A percentile compares a stretch with the other conserved stretches of the same genome.
Conservation (phyloP, 371 early-diverging fungal genomes). For the Dichotomocladium elegans region DNA sequence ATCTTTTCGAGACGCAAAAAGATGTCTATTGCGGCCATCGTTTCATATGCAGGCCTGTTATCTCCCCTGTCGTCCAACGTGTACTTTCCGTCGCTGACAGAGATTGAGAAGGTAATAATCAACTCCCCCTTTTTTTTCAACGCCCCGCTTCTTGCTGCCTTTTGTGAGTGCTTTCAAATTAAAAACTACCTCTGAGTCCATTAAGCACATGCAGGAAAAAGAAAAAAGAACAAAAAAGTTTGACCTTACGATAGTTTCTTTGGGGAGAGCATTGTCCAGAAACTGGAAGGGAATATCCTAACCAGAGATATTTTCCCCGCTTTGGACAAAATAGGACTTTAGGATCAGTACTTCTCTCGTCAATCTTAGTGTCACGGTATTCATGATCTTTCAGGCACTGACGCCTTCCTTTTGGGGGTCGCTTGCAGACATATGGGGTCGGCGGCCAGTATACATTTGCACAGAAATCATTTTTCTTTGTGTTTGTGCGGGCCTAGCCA, state of each 20-base stretch:
- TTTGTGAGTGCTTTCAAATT: too few species aligned
- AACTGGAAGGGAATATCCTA: background rate
- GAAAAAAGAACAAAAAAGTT: background rate
- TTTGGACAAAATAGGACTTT: slow-evolving; percentile 5
- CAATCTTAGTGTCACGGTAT: slow-evolving; percentile 14
- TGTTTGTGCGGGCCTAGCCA: slow-evolving; percentile 53
- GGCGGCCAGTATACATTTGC: slow-evolving; percentile 27
- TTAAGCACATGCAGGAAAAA: too few species aligned
- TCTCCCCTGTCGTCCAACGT: slow-evolving; percentile 23
- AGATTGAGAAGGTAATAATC: slow-evolving; percentile 14
- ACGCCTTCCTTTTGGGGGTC: slow-evolving; percentile 24
- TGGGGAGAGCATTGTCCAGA: background rate
- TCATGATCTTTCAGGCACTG: slow-evolving; percentile 21
- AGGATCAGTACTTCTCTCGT: slow-evolving; percentile 9
- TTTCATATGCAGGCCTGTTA: slow-evolving; percentile 17
- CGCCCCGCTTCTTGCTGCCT: too few species aligned
- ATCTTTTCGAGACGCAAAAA: slow-evolving; percentile 6
- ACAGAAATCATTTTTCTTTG: slow-evolving; percentile 50
- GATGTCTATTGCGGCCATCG: slow-evolving; percentile 11
- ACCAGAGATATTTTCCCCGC: background rate
- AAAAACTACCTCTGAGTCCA: too few species aligned
- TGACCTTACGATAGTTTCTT: background rate
- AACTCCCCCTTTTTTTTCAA: background rate
- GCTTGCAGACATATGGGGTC: slow-evolving; percentile 19
- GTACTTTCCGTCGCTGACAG: slow-evolving; percentile 20